phyloP scores from a whole-genome alignment of 179 eudicot species.

The Beta corolliflora region DNA sequence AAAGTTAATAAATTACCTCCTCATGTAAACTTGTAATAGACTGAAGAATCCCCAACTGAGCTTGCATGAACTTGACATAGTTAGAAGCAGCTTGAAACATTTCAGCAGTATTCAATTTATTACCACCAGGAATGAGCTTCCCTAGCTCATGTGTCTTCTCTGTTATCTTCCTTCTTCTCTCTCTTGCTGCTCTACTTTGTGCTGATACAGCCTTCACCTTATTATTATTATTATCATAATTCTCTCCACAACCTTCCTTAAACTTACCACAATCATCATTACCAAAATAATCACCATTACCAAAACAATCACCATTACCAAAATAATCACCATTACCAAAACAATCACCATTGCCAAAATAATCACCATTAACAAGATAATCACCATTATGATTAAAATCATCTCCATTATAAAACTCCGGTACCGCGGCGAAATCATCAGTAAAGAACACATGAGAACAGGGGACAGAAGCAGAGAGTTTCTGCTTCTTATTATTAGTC shows the following conservation, averaged over 20 bases:
- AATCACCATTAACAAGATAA: not conserved
- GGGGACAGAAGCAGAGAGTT: not conserved
- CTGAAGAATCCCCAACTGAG: conserved; percentile 63
- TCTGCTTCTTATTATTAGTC: conserved; percentile 16
- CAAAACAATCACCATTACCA: not conserved
- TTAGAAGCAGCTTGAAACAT: conserved; percentile 71
- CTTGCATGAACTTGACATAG: conserved; percentile 63
- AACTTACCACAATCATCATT: not conserved
- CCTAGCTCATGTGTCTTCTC: conserved; percentile 78
- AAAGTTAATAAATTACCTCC: not conserved
- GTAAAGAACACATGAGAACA: not conserved
- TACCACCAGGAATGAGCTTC: conserved; percentile 68
- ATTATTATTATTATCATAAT: not conserved
- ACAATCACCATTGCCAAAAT: not conserved
- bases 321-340: not conserved
- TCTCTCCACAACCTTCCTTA: not conserved
- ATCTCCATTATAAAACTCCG: not conserved
- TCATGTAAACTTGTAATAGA: conserved; percentile 14
- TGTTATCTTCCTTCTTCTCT: conserved; percentile 69
- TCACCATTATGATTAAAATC: not conserved
- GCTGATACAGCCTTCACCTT: conserved; percentile 39
- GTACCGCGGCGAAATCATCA: not conserved
- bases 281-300: not conserved
- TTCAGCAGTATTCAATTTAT: conserved; percentile 77
- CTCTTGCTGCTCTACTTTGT: conserved; percentile 73